Base-by-base conservation (phyloP, 2,329 filamentous ascomycete species). In the Aspergillus ochraceus region DNA sequence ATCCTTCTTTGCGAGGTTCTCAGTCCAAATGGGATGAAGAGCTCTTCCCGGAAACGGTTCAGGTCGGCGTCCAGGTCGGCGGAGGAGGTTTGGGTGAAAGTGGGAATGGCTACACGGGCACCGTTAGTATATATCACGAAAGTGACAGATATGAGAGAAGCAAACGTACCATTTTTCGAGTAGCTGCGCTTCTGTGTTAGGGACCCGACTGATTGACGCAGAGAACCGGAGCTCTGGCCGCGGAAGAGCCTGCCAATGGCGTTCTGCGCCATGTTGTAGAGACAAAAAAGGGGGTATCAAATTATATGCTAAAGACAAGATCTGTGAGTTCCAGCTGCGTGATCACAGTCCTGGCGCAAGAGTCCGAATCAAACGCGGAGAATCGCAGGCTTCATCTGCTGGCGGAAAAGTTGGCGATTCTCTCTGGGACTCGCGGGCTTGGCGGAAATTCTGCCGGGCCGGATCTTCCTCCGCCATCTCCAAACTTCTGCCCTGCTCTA, bases 1-100 rank as follows among this genome's bases (percentile, higher is more conserved):
- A 77, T 70, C 46, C 68, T 71, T 60, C 71, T 71, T 58, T 80
- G 78, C 47, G 70, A 70, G 6, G 67, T 59, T 39, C 69, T 66
- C 4, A 81, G 72, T 42, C 73, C 72, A 52, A 70, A 71, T 29
- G 79, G 79, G 32, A 80, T 76, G 66, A 81, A 80, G 53, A 80
- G 69, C 46, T 76, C 73, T 61, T 79, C 66, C 63, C 79, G 78
- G 67, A 77, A 79, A 60, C 69, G 70, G 29, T 71, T 64, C 32
- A 81, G 72, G 52, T 76, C 68, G 49, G 73, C 64, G 63, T 80
- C 73, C 58, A 80, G 69, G 65, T 80, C 74, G 52, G 74, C 63
- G 29, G 76, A 77, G 17, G 72, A 71, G 52, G 76, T 76, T 14
- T 73, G 70, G 30, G 66, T 64, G 65, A 80, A 80, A 5, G 67